Percentiles rank a stretch among this genome's conserved stretches.
phyloP scores from a whole-genome alignment of 345 rosid species.

The Aegle marmelos region DNA sequence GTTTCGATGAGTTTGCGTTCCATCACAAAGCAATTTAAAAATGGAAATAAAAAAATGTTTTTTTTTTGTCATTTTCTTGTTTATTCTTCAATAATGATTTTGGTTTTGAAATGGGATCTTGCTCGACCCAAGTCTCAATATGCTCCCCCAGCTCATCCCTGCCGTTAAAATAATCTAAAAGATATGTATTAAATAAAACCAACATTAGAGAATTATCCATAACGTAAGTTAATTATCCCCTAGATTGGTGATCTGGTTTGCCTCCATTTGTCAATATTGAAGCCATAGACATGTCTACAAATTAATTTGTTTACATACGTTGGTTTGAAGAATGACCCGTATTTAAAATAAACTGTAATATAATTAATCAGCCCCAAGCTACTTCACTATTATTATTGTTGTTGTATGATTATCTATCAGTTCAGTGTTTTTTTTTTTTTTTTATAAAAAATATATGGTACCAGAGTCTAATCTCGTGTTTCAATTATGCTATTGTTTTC shows the following conservation, averaged over 20 bases:
- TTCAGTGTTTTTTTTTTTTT: too few species aligned
- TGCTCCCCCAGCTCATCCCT: conserved; percentile 64
- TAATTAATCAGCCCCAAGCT: too few species aligned
- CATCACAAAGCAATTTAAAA: neutral
- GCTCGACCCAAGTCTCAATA: conserved; percentile 33
- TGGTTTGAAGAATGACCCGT: neutral
- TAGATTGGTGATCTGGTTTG: neutral
- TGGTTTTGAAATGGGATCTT: conserved; percentile 46
- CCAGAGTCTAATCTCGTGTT: too few species aligned
- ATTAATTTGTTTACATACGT: neutral
- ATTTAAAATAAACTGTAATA: neutral
- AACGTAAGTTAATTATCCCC: neutral
- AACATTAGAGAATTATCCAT: neutral
- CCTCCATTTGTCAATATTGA: neutral
- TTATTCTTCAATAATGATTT: conserved; percentile 65
- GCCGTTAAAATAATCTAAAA: conserved; percentile 23
- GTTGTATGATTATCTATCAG: too few species aligned
- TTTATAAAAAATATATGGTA: too few species aligned
- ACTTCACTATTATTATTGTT: too few species aligned
- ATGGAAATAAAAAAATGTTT: conserved; percentile 17
- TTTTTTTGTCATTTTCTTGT: conserved; percentile 68
- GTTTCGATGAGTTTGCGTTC: conserved; percentile 24
- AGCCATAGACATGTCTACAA: neutral
- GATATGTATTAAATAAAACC: neutral
- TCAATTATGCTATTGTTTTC: too few species aligned